Base-by-base conservation (phyloP, 2,329 filamentous ascomycete genomes). In the Lecanicillium sp. region DNA sequence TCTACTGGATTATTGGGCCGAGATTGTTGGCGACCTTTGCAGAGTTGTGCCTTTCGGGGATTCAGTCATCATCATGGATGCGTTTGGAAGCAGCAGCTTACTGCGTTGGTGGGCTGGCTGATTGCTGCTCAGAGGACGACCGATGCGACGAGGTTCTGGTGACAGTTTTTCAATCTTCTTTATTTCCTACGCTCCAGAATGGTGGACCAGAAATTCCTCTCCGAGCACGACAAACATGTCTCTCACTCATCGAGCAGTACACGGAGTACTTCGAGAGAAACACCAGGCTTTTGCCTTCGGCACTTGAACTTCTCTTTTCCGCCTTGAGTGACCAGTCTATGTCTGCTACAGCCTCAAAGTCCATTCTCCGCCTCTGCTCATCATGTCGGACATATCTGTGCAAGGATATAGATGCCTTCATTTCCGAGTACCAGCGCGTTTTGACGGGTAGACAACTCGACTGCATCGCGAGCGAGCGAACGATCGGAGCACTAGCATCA, bases 261-360 rank as follows among this genome's bases (percentile, higher is more conserved):
- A 78, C 83, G 5, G 76, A 81, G 39, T 92, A 86, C 59, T 90
- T 94, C 56, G 74, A 84, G 50, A 72, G 79, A 17, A 78, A 86
- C 52, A 66, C 78, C 2, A 69, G 74, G 22, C 76, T 78, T 44
- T 68, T 94, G 1, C 81, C 84, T 1, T 67, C 78, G 30, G 82
- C 82, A 2, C 65, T 94, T 17, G 84, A 81, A 35, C 77, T 90
- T 32, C 69, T 92, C 1, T 89, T 94, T 54, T 72, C 70, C 22
- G 79, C 83, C 6, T 66, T 90, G 4, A 70, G 73, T 14, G 77
- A 82, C 22, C 62, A 72, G 2, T 62, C 71, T 4, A 66, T 89
- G 32, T 78, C 80, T 8, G 67, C 71, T n/a, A 71, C 76, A 35
- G 83, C 86, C 4, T 84, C 86, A 2, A 83, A 79, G 51, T 84